Conservation (phyloP, 225 moss, liverwort and hornwort species). For the Physcomitrium patens region DNA sequence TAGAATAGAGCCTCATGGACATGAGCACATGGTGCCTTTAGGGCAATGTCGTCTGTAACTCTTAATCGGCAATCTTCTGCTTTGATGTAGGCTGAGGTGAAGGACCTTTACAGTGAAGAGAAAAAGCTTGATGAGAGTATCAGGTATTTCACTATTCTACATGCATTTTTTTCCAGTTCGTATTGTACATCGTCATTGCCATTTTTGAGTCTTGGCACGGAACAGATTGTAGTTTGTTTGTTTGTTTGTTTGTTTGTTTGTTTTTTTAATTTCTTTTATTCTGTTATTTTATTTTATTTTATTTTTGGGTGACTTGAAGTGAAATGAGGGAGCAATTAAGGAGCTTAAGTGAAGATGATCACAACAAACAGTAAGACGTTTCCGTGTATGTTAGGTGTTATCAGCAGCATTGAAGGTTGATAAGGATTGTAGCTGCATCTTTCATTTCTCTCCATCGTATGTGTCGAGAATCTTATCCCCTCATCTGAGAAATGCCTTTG, state of each 20-base stretch:
- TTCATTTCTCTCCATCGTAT: neutral
- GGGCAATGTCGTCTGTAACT: no score
- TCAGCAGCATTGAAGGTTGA: neutral
- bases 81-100: constrained; percentile 62
- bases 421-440: neutral
- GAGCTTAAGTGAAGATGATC: constrained; percentile 67
- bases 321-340: constrained; percentile 74
- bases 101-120: constrained; percentile 62
- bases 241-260: no score
- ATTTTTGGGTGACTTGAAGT: constrained; percentile 34
- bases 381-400: neutral
- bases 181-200: neutral
- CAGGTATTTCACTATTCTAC: constrained; percentile 32
- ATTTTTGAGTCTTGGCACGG: neutral
- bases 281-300: no score
- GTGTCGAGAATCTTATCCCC: neutral
- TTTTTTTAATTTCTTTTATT: no score
- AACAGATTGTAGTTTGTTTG: no score
- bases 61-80: neutral
- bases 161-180: neutral
- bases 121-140: constrained; percentile 67
- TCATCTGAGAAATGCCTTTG: neutral
- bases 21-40: no score
- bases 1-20: no score
- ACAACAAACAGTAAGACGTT: constrained; percentile 68